phyloP scores from a whole-genome alignment of 495 filamentous ascomycete genomes.

The Aspergillus coremiiformis region DNA sequence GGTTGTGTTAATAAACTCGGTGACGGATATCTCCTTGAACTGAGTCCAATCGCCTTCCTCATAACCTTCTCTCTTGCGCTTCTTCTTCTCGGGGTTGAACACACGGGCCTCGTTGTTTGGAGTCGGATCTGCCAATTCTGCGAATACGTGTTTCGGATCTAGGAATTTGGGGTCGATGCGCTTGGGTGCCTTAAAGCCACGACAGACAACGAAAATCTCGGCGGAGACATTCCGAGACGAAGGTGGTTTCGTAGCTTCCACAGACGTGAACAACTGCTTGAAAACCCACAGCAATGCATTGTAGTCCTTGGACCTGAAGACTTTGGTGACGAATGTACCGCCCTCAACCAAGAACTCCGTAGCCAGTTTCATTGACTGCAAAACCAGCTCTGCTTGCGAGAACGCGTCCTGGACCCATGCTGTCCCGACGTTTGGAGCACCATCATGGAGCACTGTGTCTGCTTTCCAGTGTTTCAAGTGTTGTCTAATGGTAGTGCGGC shows the following conservation, averaged over 20 bases:
- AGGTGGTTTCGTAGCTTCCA: slow-evolving; percentile 95
- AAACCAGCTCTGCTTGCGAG: slow-evolving; percentile 89
- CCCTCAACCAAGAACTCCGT: slow-evolving; percentile 88
- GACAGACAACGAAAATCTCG: slow-evolving; percentile 97
- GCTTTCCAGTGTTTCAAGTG: slow-evolving; percentile 98
- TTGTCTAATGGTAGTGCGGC: slow-evolving; percentile 78
- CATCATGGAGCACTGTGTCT: slow-evolving; percentile 95
- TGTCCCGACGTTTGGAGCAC: slow-evolving; percentile 94
- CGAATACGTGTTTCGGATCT: slow-evolving; percentile 86
- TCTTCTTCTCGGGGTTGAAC: slow-evolving; percentile 95
- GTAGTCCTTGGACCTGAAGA: slow-evolving; percentile 97
- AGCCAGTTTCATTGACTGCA: slow-evolving; percentile 86
- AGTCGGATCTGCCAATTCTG: slow-evolving; percentile 79
- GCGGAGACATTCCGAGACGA: slow-evolving; percentile 93
- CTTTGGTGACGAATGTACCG: slow-evolving; percentile 94
- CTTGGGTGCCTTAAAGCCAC: slow-evolving; percentile 89
- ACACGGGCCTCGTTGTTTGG: slow-evolving; percentile 97
- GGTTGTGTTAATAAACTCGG: slow-evolving; percentile 87
- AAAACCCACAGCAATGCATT: slow-evolving; percentile 95
- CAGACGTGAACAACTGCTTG: slow-evolving; percentile 89
- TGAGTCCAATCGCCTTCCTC: slow-evolving; percentile 93
- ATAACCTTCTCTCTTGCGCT: slow-evolving; percentile 93
- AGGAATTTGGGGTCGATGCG: slow-evolving; percentile 87
- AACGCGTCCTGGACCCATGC: slow-evolving; percentile 99
- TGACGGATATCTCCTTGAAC: slow-evolving; percentile 78